A percentile compares a stretch with the other conserved stretches of the same genome.
Conservation (phyloP, 2,329 filamentous ascomycete genomes). For the Pseudogymnoascus sp. region DNA sequence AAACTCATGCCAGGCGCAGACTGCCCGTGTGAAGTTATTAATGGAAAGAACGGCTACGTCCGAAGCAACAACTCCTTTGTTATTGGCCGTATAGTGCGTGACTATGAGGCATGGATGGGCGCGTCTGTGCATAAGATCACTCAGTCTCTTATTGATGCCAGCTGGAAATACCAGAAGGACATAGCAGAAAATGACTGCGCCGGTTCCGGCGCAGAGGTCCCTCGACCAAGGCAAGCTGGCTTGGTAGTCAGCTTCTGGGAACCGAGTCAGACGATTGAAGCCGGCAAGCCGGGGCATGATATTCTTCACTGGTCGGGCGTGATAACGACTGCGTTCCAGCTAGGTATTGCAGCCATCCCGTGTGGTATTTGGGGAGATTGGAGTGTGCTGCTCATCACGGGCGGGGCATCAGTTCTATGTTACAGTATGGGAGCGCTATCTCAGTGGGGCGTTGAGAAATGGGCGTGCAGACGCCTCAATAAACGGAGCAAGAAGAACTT, state of each 20-base stretch:
- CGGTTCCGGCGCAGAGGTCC: slow-evolving; percentile 21
- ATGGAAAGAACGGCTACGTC: slow-evolving; percentile 31
- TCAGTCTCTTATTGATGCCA: slow-evolving; percentile 11
- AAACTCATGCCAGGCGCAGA: slow-evolving; percentile 32
- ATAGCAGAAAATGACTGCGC: neutral
- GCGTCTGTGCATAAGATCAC: slow-evolving; percentile 14
- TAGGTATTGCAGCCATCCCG: slow-evolving; percentile 18
- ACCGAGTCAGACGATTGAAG: slow-evolving; percentile 8
- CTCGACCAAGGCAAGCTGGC: slow-evolving; percentile 18
- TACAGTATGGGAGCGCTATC: slow-evolving; percentile 31
- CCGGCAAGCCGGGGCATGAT: slow-evolving; percentile 16
- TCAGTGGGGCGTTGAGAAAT: slow-evolving; percentile 41
- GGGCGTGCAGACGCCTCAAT: slow-evolving; percentile 31
- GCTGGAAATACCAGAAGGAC: neutral
- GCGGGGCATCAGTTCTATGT: slow-evolving; percentile 33
- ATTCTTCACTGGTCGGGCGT: slow-evolving; percentile 19
- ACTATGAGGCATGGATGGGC: slow-evolving; percentile 32
- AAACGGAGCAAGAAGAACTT: slow-evolving; percentile 24
- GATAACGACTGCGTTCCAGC: slow-evolving; percentile 17
- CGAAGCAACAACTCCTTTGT: slow-evolving; percentile 38
- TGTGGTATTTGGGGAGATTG: slow-evolving; percentile 13
- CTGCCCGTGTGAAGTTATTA: slow-evolving; percentile 30
- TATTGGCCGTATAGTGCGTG: slow-evolving; percentile 37
- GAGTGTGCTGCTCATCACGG: slow-evolving; percentile 35
- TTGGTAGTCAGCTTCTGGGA: slow-evolving; percentile 22